Evolutionary conservation across 805 yeast species (phyloP).

Genomic region (Brettanomyces bruxellensis): DNA sequence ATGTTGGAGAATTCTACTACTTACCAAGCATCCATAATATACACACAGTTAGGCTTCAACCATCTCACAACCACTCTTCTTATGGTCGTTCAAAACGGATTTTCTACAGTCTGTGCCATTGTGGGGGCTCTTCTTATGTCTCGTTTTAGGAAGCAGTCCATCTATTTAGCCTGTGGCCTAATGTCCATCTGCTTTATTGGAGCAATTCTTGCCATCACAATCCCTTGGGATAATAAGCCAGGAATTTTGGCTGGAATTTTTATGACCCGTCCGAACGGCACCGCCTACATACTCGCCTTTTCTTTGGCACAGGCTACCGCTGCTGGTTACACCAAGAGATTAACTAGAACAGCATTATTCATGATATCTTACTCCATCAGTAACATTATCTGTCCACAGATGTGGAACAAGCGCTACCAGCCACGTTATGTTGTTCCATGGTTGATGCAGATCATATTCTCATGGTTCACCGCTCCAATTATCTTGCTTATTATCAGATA

Average conservation of each 20-base stretch:
- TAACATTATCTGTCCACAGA: conserved; percentile 44
- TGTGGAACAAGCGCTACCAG: conserved; percentile 37
- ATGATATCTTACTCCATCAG: conserved; percentile 38
- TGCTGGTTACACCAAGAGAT: conserved; percentile 43
- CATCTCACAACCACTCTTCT: conserved; percentile 13
- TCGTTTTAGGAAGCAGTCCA: conserved; percentile 15
- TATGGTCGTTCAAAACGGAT: conserved; percentile 16
- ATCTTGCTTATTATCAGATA: conserved; percentile 31
- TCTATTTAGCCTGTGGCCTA: conserved; percentile 27
- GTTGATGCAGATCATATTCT: conserved; percentile 41
- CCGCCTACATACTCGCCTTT: conserved; percentile 16
- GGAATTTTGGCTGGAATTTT: conserved; percentile 29
- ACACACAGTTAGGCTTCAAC: conserved; percentile 10
- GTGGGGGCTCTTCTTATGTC: conserved; percentile 12
- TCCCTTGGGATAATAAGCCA: conserved; percentile 31
- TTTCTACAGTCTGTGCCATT: conserved; percentile 12
- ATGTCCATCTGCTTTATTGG: conserved; percentile 35
- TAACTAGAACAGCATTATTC: conserved; percentile 34
- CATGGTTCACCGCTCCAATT: conserved; percentile 36
- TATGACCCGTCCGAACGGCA: conserved; percentile 7
- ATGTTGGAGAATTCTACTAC: conserved; percentile 16
- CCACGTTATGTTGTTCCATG: conserved; percentile 39
- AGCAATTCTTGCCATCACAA: conserved; percentile 31
- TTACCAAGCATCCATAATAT: conserved; percentile 13
- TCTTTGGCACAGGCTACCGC: conserved; percentile 26